Evolutionary conservation across 441 rosid species (phyloP).

Genomic region (Pelargonium australe): DNA sequence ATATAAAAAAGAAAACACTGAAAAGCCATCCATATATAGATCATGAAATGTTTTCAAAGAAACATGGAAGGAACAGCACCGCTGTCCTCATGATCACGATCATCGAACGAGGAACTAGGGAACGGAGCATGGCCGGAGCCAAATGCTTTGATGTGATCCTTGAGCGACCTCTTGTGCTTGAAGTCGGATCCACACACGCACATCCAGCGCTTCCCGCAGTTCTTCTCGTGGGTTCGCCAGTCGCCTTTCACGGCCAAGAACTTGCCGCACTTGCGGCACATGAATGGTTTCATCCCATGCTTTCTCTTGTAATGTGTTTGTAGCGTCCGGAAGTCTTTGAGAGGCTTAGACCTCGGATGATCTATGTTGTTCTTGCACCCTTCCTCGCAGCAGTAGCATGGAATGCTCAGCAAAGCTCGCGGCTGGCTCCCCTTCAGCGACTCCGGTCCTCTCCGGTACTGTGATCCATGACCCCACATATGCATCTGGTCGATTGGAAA

Average conservation of each 20-base stretch:
- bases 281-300: conserved; percentile 81
- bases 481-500: conserved; percentile 58
- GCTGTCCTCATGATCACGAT: conserved; percentile 53
- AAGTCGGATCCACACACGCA: conserved; percentile 92
- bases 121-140: conserved; percentile 82
- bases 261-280: conserved; percentile 82
- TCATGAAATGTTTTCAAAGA: neutral
- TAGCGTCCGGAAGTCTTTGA: conserved; percentile 90
- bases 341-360: conserved; percentile 78
- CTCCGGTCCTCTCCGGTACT: conserved; percentile 92
- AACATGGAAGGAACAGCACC: neutral
- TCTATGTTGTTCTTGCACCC: conserved; percentile 94
- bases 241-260: conserved; percentile 93
- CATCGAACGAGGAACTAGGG: conserved; percentile 44
- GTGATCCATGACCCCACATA: conserved; percentile 99
- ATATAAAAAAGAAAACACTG: neutral
- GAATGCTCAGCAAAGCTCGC: conserved; percentile 77
- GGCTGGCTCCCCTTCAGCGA: conserved; percentile 91
- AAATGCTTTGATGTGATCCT: conserved; percentile 84
- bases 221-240: conserved; percentile 99
- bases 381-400: conserved; percentile 87
- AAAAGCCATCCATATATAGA: neutral
- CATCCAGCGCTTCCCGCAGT: conserved; percentile 94
- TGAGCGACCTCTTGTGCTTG: conserved; percentile 91
- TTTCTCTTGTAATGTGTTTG: conserved; percentile 97